These are phyloP conservation scores for Pichia deserticola DNA, from an alignment of 805 yeast species.

Conservation along the genomic window DNA sequence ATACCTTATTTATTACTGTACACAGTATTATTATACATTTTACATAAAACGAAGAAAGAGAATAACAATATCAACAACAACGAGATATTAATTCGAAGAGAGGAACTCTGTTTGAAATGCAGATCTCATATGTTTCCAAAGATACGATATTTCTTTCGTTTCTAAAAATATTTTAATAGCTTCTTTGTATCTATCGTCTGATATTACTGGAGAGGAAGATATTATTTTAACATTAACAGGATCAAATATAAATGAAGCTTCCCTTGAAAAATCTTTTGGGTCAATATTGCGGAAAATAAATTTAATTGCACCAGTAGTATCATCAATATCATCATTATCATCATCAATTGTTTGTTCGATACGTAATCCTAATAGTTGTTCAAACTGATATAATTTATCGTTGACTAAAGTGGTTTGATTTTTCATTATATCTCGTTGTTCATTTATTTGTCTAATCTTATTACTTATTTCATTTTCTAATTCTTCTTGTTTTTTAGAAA, in stretches of 20 bases:
- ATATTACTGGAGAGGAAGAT: conserved; percentile 30
- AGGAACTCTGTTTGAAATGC: conserved; percentile 11
- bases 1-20: too few relatives aligned
- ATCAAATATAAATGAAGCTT: conserved; percentile 37
- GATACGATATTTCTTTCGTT: conserved; percentile 26
- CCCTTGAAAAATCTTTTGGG: conserved; percentile 35
- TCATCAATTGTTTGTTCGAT: conserved; percentile 28
- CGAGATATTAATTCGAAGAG: background rate
- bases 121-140: conserved; percentile 29
- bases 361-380: conserved; percentile 39
- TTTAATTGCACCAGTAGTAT: conserved; percentile 25
- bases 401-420: conserved; percentile 33
- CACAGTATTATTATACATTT: too few relatives aligned
- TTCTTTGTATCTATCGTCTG: conserved; percentile 11
- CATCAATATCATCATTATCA: conserved; percentile 21
- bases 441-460: conserved; percentile 19
- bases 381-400: conserved; percentile 37
- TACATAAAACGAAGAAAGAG: too few relatives aligned
- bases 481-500: conserved; percentile 23
- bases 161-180: conserved; percentile 19
- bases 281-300: conserved; percentile 43
- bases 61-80: background rate
- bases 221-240: conserved; percentile 31
- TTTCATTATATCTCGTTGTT: conserved; percentile 26
- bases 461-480: conserved; percentile 20